Evolutionary conservation across 2,329 filamentous ascomycete species (phyloP), one percentile per base, ranked within the genome.

Genomic region (Cryphonectria radicalis): DNA sequence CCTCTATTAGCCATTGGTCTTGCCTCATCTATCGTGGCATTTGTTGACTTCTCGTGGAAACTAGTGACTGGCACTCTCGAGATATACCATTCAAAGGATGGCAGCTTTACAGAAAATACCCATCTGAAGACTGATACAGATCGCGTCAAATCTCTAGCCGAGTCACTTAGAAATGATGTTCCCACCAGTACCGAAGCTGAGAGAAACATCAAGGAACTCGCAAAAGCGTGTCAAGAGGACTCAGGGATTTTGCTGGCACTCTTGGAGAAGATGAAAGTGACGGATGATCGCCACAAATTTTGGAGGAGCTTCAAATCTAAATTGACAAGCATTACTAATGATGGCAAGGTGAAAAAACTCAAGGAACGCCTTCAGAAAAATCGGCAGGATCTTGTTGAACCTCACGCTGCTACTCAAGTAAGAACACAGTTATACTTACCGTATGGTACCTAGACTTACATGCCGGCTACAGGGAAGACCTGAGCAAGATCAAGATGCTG

Each of bases 1-100:
- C 77, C 77, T 1, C 63, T 79, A n/a, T 76, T 76, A 19, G 78
- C 77, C 4, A 68, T 77, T 35, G 74, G 77, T 28, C 74, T 77
- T 25, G 76, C 75, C 3, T 65, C 71, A 2, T 75, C 69, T 10
- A 73, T 78, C 19, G 43, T 77, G 42, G 69, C 71, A 2, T 76
- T 78, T 42, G 70, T 78, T 17, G 77, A 78, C 14, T 75, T 78
- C 43, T 74, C 74, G 0, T 73, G 66, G 59, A 73, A 74, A 4
- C n/a, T 78, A 22, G 67, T 77, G 37, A 64, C 53, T 22, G 75
- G 75, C 1, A 66, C 71, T 2, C 72, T 72, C 17, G 62, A 74
- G 13, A 69, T 76, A 11, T 73, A 72, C 37, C 53, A 35, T 17
- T 74, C 72, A 2, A 35, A 40, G 1, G 60, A 69, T 22, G 72